A percentile compares a stretch with the other conserved stretches of the same genome.
Evolutionary conservation across 345 rosid species (phyloP).

Genomic region (Pistacia integerrima): DNA sequence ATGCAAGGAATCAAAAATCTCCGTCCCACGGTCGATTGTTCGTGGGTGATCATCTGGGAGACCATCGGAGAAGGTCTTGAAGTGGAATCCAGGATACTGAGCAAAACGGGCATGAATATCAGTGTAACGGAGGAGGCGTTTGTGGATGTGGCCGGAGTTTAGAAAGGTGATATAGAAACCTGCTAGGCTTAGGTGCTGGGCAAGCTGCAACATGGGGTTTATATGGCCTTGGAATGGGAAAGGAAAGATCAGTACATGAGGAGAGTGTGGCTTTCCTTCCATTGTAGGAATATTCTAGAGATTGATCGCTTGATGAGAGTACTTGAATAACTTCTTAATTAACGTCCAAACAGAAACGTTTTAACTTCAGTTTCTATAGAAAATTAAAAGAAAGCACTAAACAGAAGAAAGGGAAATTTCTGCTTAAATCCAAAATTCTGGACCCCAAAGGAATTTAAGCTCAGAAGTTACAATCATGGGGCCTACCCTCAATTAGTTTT

Average conservation of each 20-base stretch:
- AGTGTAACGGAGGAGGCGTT: slow-evolving; percentile 20
- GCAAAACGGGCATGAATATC: slow-evolving; percentile 18
- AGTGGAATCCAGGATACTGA: slow-evolving; percentile 17
- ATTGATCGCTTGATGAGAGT: too few species aligned
- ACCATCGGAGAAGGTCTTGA: slow-evolving; percentile 29
- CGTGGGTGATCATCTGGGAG: slow-evolving; percentile 25
- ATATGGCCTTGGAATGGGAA: slow-evolving; percentile 42
- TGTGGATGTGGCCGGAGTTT: slow-evolving; percentile 29
- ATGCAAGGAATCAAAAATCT: slow-evolving; percentile 5
- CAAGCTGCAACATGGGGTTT: slow-evolving; percentile 41
- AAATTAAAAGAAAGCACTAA: too few species aligned
- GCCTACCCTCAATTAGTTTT: too few species aligned
- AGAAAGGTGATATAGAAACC: slow-evolving; percentile 41
- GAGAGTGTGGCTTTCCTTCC: too few species aligned
- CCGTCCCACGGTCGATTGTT: not conserved
- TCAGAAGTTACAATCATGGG: too few species aligned
- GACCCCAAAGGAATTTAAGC: too few species aligned
- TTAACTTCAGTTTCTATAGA: too few species aligned
- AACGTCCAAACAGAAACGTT: too few species aligned
- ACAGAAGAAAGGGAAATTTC: too few species aligned
- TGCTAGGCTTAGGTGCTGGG: slow-evolving; percentile 32
- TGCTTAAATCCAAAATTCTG: too few species aligned
- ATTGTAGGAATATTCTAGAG: too few species aligned
- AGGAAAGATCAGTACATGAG: slow-evolving; percentile 26
- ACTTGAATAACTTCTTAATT: too few species aligned